phyloP scores from a whole-genome alignment of 2,329 filamentous ascomycete genomes.

The Neopestalotiopsis sp. region DNA sequence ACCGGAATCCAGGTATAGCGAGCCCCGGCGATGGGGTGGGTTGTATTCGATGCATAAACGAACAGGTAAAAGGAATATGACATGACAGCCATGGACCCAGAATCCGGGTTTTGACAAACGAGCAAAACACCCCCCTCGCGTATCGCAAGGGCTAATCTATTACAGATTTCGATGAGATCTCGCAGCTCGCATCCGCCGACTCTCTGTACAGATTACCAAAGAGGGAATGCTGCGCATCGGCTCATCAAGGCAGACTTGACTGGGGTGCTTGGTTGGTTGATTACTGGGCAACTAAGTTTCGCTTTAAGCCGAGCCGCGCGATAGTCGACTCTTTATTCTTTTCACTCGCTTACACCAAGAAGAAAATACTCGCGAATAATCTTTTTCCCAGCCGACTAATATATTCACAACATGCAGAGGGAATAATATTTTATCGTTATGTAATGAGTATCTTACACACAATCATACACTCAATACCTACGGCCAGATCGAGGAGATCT shows the following conservation, averaged over 20 bases:
- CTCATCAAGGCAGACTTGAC: background rate
- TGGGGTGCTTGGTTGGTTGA: background rate
- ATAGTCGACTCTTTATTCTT: background rate
- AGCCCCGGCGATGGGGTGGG: background rate
- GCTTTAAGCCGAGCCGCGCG: background rate
- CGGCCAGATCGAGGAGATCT: background rate
- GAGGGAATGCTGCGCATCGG: background rate
- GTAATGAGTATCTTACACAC: no score
- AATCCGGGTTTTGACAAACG: background rate
- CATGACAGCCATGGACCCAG: background rate
- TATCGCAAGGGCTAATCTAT: background rate
- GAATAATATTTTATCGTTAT: background rate
- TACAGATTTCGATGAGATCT: slow-evolving; percentile 3
- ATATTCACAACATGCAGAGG: no score
- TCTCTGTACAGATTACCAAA: background rate
- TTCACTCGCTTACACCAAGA: background rate
- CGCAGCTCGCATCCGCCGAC: background rate
- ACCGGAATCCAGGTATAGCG: background rate
- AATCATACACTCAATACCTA: background rate
- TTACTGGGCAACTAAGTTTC: background rate
- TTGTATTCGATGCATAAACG: background rate
- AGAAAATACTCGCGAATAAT: no score
- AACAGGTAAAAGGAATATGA: background rate
- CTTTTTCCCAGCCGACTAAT: no score
- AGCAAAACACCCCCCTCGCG: background rate